Conservation (phyloP, 441 rosid genomes). For the Arabidopsis hybrid region DNA sequence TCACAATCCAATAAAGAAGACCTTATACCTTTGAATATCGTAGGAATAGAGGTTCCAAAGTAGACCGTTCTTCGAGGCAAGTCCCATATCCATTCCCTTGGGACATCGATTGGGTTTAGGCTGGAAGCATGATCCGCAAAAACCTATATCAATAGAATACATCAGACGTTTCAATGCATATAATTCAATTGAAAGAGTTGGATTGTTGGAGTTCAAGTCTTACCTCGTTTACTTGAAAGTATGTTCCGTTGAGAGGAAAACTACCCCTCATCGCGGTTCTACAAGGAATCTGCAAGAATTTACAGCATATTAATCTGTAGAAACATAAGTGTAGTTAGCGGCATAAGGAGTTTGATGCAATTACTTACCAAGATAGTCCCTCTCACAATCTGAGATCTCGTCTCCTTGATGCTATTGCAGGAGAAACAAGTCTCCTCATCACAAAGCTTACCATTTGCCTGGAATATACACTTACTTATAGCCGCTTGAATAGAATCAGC, state of each 20-base stretch:
- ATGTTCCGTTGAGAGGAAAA: constrained; percentile 70
- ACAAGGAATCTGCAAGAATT: constrained; percentile 59
- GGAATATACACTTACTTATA: constrained; percentile 51
- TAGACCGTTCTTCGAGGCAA: constrained; percentile 61
- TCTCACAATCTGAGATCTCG: constrained; percentile 59
- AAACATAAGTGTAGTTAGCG: background rate
- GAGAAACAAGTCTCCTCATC: constrained; percentile 54
- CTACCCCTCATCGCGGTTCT: constrained; percentile 71
- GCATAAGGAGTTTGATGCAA: constrained; percentile 2
- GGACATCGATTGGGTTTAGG: constrained; percentile 57
- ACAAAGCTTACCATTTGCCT: constrained; percentile 49
- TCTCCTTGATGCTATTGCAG: constrained; percentile 58
- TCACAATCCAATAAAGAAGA: constrained; percentile 13
- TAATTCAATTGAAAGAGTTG: background rate
- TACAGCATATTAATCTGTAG: constrained; percentile 3
- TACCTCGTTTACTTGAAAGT: constrained; percentile 74
- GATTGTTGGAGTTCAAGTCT: background rate
- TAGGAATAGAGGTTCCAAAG: constrained; percentile 66
- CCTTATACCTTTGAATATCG: constrained; percentile 60
- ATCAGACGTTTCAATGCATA: constrained; percentile 10
- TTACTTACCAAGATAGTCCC: constrained; percentile 67
- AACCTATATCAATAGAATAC: constrained; percentile 46
- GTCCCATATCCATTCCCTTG: constrained; percentile 61
- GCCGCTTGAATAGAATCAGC: constrained; percentile 57
- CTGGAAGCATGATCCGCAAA: constrained; percentile 72